Evolutionary conservation across 148 eudicot genomes (phyloP), one percentile per base, ranked within the genome.

Genomic region (Rhododendron kiyosumense): DNA sequence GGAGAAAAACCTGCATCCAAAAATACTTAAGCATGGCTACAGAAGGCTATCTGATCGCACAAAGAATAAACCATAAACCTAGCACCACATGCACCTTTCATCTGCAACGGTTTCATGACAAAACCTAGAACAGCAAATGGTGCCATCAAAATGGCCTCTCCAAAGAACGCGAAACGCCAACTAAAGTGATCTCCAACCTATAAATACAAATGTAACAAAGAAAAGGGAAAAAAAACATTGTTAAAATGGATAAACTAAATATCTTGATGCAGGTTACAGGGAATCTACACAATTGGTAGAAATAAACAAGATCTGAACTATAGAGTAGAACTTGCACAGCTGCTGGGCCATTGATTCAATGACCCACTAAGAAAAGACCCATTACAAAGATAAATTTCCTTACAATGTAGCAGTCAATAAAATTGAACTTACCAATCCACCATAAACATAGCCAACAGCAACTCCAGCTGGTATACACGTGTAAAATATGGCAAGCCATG

Each of bases 401-500:
- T 76, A 15, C 43, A 13, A 38, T 41, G 81, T 75, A n/a, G 22
- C 49, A 75, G 15, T 17, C 46, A 82, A 81, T 63, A 46, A 79
- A 76, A 63, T 78, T 51, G 43, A 49, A 85, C 93, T 84, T 84
- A 95, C 99, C 94, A 92, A 65, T 82, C 99, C 98, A 86, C 99
- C 99, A 89, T 93, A 97, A 85, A 97, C 94, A 86, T 97, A 97
- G 81, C 99, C 99, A 88, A 94, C 77, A 46, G 99, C 99, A 84
- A 95, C 87, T 88, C 99, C 99, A 86, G 95, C 91, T 30, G 99
- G 99, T 91, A 97, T 97, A 84, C 98, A 97, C 99, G 94, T 97
- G 92, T 95, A 97, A 86, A 97, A 95, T 74, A 89, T 85, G 88
- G 94, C 98, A 87, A 97, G 94, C 98, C 99, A 97, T 34, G 96